Base-by-base conservation (phyloP, 2,329 filamentous ascomycete genomes). In the Talaromyces sp. region DNA sequence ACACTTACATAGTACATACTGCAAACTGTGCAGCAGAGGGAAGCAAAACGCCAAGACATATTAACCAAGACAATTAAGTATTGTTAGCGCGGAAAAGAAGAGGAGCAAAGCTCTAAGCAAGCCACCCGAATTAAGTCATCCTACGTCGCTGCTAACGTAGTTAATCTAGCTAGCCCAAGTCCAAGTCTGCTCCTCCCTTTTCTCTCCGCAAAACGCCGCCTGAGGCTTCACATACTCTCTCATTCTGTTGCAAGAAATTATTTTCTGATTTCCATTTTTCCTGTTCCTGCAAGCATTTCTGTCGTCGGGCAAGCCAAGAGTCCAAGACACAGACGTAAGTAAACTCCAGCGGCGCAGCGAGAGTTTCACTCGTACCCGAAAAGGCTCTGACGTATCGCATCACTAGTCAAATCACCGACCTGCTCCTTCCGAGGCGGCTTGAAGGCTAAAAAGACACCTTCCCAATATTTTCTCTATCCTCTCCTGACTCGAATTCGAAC, bases 111-210 rank as follows among this genome's bases (percentile, higher is more conserved):
- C 56, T 59, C 56, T 59, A 59, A 59, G n/a, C 56, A 59, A 59
- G 56, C 56, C 56, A 59, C 56, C 56, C 56, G 56, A 59, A 59
- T 59, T 59, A 59, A 59, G 56, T 59, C 56, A 45, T 59, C 8
- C 19, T 58, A 22, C 56, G 33, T 50, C 47, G 47, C 47, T 31
- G 1, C 7, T 31, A 31, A 31, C 27, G 5, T 13, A 27, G 47
- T 50, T 16, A n/a, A 16, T n/a, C n/a, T 31, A 52, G 48, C 48
- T 52, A n/a, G 37, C 16, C 52, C 31, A 24, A 56, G 35, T 35
- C 50, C 22, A 14, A 22, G 31, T 43, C 56, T 45, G 14, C 56
- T 45, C 56, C n/a, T 43, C 39, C 39, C 27, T 45, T 59, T 45
- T 31, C 56, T 33, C 39, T 45, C 24, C 39, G 37, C 35, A 59